These are phyloP conservation scores for Actinomortierella wolfii DNA, from an alignment of 371 early-diverging fungal genomes.

Conservation along the genomic window DNA sequence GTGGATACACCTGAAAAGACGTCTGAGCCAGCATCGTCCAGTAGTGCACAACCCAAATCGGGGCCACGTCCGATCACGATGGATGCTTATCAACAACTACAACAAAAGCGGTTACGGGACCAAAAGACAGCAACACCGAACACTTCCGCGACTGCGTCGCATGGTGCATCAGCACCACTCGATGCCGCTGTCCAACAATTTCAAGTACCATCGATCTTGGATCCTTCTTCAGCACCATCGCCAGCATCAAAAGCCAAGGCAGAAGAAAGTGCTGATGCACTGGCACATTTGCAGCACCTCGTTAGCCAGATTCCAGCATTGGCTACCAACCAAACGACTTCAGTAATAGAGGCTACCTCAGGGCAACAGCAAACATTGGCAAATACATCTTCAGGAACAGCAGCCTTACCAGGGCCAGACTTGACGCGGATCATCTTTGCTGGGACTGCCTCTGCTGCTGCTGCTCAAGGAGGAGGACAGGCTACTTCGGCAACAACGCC, in stretches of 20 bases:
- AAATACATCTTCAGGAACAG: conserved; percentile 3
- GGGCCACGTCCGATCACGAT: conserved; percentile 31
- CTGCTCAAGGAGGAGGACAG: conserved; percentile 1
- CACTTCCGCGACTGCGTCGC: too few relatives aligned
- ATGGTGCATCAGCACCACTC: too few relatives aligned
- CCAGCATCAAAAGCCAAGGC: conserved; percentile 14
- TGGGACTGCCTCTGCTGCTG: conserved; percentile 1
- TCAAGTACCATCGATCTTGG: too few relatives aligned
- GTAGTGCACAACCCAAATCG: not conserved
- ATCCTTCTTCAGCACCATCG: conserved; percentile 5
- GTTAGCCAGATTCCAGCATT: too few relatives aligned
- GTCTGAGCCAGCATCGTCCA: too few relatives aligned
- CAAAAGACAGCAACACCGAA: too few relatives aligned
- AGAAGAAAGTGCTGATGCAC: not conserved
- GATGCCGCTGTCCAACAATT: too few relatives aligned
- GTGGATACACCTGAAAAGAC: too few relatives aligned
- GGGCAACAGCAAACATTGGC: conserved; percentile 9
- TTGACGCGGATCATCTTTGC: conserved; percentile 37
- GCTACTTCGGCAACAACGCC: conserved; percentile 2
- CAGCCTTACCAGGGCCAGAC: conserved; percentile 25
- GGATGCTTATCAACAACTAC: conserved; percentile 34
- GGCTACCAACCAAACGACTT: too few relatives aligned
- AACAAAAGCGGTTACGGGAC: conserved; percentile 31
- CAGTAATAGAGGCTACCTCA: too few relatives aligned
- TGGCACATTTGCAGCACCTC: too few relatives aligned